These are phyloP conservation scores for Vitis hybrid DNA, from an alignment of 177 flowering plant species.

Conservation along the genomic window DNA sequence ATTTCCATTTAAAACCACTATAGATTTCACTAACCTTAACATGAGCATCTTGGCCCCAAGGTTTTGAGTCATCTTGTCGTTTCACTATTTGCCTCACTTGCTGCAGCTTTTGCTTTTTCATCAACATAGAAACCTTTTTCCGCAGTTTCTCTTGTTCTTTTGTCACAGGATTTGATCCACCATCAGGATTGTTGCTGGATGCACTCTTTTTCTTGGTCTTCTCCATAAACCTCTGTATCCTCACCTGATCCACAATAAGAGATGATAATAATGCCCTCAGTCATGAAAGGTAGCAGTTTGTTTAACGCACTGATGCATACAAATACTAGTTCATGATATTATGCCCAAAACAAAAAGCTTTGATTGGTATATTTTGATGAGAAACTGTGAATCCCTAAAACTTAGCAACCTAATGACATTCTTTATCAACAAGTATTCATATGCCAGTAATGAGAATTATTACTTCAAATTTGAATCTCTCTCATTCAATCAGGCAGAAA, in stretches of 20 bases:
- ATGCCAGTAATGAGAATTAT: too few species aligned
- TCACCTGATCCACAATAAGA: conserved; percentile 15
- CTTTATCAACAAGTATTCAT: too few species aligned
- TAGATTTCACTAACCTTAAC: conserved; percentile 11
- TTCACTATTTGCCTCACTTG: conserved; percentile 48
- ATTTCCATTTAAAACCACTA: not conserved
- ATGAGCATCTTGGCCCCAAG: conserved; percentile 57
- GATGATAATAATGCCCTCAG: not conserved
- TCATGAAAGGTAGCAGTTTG: too few species aligned
- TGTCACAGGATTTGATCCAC: conserved; percentile 20
- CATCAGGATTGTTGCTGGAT: conserved; percentile 5
- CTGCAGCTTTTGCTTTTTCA: conserved; percentile 53
- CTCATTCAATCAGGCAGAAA: too few species aligned
- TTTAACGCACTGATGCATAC: too few species aligned
- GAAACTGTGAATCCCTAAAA: too few species aligned
- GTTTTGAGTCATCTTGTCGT: conserved; percentile 39
- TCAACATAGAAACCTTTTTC: conserved; percentile 47
- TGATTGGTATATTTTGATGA: too few species aligned
- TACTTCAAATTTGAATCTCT: too few species aligned
- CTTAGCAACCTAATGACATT: too few species aligned
- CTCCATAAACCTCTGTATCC: conserved; percentile 31
- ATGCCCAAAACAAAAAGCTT: too few species aligned
- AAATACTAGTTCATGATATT: too few species aligned
- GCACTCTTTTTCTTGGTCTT: conserved; percentile 32
- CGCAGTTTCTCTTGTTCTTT: conserved; percentile 38